Conservation (phyloP, 352 stramenopile species). For the Globisporangium takayamanum region DNA sequence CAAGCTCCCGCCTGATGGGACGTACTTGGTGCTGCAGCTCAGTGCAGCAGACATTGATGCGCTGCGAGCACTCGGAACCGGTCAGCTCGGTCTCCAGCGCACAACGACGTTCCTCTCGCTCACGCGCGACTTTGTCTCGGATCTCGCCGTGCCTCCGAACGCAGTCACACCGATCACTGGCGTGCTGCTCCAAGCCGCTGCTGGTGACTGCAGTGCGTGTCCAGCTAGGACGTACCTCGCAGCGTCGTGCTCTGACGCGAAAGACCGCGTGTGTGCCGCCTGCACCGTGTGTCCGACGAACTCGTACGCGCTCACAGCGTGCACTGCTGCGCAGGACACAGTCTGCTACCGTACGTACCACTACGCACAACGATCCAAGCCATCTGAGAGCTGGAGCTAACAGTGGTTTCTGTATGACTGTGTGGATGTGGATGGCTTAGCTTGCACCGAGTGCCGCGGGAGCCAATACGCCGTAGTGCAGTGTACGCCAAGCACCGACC, state of each 20-base stretch:
- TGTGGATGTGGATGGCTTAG: constrained; percentile 15
- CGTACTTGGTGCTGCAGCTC: constrained; percentile 55
- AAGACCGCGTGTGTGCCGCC: constrained; percentile 38
- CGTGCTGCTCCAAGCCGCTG: constrained; percentile 28
- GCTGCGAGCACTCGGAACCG: constrained; percentile 32
- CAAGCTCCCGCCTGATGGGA: constrained; percentile 47
- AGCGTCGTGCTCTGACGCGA: constrained; percentile 55
- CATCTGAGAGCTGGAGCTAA: no score
- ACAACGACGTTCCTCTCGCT: constrained; percentile 50
- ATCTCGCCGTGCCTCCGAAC: constrained; percentile 43
- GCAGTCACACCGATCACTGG: constrained; percentile 17
- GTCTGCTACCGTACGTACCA: constrained; percentile 56
- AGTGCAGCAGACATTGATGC: constrained; percentile 27
- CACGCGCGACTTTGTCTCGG: constrained; percentile 24
- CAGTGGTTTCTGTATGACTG: neutral
- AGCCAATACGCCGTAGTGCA: constrained; percentile 32
- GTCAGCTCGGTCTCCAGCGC: constrained; percentile 36
- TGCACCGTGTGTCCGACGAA: constrained; percentile 59
- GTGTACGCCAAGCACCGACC: constrained; percentile 51
- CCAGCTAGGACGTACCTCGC: constrained; percentile 31
- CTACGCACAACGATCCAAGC: neutral
- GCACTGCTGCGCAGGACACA: constrained; percentile 47
- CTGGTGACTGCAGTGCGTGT: constrained; percentile 51
- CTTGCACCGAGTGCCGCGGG: constrained; percentile 57
- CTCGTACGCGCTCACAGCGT: constrained; percentile 42